Evolutionary conservation across 2,329 filamentous ascomycete species (phyloP).

Genomic region (Drechslerella coelobrocha): DNA sequence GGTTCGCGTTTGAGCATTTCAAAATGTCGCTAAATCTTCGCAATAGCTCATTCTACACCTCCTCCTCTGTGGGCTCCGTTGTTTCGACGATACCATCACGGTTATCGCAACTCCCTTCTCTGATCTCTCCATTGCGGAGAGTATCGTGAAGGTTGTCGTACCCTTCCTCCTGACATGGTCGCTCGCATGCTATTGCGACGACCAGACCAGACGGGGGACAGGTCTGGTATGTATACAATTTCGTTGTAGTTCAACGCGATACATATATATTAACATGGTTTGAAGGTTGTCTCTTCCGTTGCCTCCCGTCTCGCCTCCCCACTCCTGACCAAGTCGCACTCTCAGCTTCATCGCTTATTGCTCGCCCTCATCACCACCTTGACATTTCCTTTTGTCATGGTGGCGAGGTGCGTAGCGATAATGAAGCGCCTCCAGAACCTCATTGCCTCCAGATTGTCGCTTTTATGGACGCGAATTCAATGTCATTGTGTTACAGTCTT

Average conservation of each 20-base stretch:
- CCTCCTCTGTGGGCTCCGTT: slow-evolving; percentile 7
- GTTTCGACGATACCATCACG: not conserved
- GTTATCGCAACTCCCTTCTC: slow-evolving; percentile 23
- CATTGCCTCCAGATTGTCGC: not conserved
- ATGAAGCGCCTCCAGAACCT: not conserved
- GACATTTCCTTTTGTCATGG: not conserved
- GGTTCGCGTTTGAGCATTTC: not conserved
- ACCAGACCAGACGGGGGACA: slow-evolving; percentile 20
- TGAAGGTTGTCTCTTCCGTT: slow-evolving; percentile 18
- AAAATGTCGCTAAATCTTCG: slow-evolving; percentile 1
- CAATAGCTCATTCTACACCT: slow-evolving; percentile 29
- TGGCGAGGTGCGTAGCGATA: not conserved
- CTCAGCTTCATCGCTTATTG: not conserved
- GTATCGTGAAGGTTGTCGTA: slow-evolving; percentile 35
- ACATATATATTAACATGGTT: too few species aligned
- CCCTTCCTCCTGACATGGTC: slow-evolving; percentile 37
- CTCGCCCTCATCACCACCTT: not conserved
- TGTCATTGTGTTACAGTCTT: not conserved
- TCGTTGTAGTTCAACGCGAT: too few species aligned
- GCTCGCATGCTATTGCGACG: slow-evolving; percentile 28
- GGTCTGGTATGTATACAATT: slow-evolving; percentile 22
- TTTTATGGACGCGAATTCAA: not conserved
- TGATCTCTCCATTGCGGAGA: slow-evolving; percentile 27
- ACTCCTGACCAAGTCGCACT: not conserved
- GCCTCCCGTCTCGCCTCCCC: not conserved